Conservation (phyloP, 768 basidiomycete genomes). For the Agaricus subrufescens region DNA sequence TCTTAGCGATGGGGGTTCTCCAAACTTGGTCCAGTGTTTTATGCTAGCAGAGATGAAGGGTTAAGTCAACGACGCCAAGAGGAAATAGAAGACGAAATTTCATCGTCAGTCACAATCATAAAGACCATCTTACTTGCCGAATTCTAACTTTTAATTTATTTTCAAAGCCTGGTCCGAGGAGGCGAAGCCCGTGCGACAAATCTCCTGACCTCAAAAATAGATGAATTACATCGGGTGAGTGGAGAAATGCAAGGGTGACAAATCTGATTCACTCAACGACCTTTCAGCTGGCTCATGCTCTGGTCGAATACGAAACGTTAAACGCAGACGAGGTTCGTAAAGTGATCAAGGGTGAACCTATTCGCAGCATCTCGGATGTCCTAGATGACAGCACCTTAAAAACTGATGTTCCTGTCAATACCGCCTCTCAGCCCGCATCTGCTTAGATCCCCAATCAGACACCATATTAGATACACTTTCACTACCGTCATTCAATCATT, state of each 20-base stretch:
- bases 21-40: constrained; percentile 80
- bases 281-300: constrained; percentile 76
- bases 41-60: constrained; percentile 64
- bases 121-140: background rate
- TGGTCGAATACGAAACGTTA: constrained; percentile 95
- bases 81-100: constrained; percentile 85
- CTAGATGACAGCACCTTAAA: constrained; percentile 51
- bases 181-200: constrained; percentile 63
- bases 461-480: background rate
- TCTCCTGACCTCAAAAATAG: constrained; percentile 60
- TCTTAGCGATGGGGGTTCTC: constrained; percentile 76
- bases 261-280: background rate
- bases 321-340: constrained; percentile 80
- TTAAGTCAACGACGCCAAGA: constrained; percentile 75
- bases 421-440: background rate
- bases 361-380: constrained; percentile 65
- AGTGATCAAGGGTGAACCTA: constrained; percentile 80
- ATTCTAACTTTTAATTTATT: constrained; percentile 18
- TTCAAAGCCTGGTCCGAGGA: constrained; percentile 55
- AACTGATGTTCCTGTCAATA: background rate
- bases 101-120: constrained; percentile 47
- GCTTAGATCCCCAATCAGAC: background rate
- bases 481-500: constrained; percentile 1
- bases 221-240: constrained; percentile 72
- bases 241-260: background rate